Evolutionary conservation across 306 rosid genomes (phyloP).

Genomic region (Vachellia collinsii): DNA sequence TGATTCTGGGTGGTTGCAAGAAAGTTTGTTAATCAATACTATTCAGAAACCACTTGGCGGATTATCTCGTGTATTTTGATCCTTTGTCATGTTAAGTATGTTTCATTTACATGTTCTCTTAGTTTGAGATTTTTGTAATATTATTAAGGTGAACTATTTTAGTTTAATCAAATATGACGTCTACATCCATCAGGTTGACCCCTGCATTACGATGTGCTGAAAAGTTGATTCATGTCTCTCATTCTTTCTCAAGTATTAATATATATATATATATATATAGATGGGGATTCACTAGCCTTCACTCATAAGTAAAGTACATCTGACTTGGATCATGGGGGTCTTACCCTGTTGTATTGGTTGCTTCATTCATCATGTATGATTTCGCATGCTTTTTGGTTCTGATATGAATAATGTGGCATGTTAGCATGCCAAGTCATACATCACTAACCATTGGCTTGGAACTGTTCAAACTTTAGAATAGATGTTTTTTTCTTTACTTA

Average conservation of each 20-base stretch:
- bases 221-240: constrained; percentile 9
- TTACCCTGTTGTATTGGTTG: constrained; percentile 8
- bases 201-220: constrained; percentile 18
- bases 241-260: not conserved
- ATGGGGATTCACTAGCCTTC: constrained; percentile 15
- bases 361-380: not conserved
- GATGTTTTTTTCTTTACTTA: not conserved
- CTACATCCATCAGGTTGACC: not conserved
- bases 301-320: not conserved
- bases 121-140: not conserved
- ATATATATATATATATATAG: not conserved
- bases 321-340: not conserved
- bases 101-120: not conserved
- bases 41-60: not conserved
- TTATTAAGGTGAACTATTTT: constrained; percentile 19
- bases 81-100: not conserved
- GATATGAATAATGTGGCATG: constrained; percentile 14
- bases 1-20: too few relatives aligned
- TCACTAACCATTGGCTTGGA: not conserved
- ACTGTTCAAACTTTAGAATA: not conserved
- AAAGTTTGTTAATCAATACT: not conserved
- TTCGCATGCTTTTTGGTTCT: constrained; percentile 20
- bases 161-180: constrained; percentile 4
- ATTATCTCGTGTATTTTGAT: not conserved
- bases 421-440: constrained; percentile 11